Base-by-base conservation (phyloP, 768 basidiomycete genomes). In the Paxillus involutus region DNA sequence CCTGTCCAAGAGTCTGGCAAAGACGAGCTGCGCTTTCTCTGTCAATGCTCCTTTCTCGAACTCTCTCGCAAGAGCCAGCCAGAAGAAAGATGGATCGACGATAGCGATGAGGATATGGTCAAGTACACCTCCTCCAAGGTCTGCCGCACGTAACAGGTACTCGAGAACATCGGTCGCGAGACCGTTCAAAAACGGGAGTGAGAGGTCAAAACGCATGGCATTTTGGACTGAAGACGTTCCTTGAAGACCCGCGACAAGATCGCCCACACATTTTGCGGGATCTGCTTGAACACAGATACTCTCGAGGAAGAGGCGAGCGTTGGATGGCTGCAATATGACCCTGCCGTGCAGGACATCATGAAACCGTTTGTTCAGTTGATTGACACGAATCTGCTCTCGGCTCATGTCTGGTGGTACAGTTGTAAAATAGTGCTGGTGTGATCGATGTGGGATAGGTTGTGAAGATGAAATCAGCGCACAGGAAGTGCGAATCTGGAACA, bases 81-180 rank as follows among this genome's bases (percentile, higher is more conserved):
- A 85, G 57, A 84, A 84, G 14, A 82, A 71, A 0, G 80, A 75
- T 3, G 83, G 83, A 0, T 83, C 75, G 7, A 78, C 75, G 9
- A 84, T 76, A 2, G 62, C 57, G 39, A 65, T 16, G 24, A 85
- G 51, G n/a, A 84, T 60, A 29, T 68, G 62, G n/a, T 72, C 59
- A 1, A 85, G 56, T 35, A 76, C 72, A 4, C 67, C 58, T 2
- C 84, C 85, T 8, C 72, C 74, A 49, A 84, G 69, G 43, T 61
- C 57, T 40, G 63, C 63, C 3, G 82, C 61, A 3, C 63, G 71
- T 30, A 73, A 66, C 3, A 85, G 52, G 52, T 76, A 80, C 0
- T 60, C 51, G 12, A 82, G 66, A 11, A 82, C 58, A 0, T 37
- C 53, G 0, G 74, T 53, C 5, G 73, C 77, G 4, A 58, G 63